Conservation (phyloP, 139 green algal genomes). For the Chlamydomonas applanata region DNA sequence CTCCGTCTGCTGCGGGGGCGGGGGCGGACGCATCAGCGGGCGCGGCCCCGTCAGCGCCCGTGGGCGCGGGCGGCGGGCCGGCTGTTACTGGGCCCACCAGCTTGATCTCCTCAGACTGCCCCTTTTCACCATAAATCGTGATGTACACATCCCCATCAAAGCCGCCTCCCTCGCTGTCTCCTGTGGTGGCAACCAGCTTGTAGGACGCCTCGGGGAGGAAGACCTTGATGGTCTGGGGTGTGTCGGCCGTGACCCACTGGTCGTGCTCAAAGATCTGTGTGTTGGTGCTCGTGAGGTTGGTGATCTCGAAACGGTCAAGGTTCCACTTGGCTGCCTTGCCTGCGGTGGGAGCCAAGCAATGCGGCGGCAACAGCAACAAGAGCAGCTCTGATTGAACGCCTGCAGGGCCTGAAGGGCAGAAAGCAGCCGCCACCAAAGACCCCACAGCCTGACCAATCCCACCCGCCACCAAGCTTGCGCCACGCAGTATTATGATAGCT, state of each 20-base stretch:
- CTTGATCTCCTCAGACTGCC: conserved; percentile 1
- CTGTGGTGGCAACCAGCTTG: conserved; percentile 3
- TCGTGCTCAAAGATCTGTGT: not conserved
- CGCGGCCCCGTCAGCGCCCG: no score
- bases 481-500: no score
- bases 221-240: not conserved
- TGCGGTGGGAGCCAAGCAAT: not conserved
- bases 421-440: no score
- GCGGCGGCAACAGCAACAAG: not conserved
- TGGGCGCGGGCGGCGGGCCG: not conserved
- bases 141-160: conserved; percentile 17
- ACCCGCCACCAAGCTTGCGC: no score
- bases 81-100: not conserved
- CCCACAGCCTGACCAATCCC: no score
- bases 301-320: conserved; percentile 9
- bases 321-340: not conserved
- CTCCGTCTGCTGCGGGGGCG: no score
- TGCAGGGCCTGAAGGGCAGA: no score
- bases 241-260: not conserved
- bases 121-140: conserved; percentile 4
- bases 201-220: not conserved
- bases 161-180: not conserved
- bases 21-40: no score
- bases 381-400: no score
- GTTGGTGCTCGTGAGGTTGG: not conserved